These are phyloP conservation scores for Nakaseomyces bracarensis DNA, from an alignment of 1,139 yeast genomes.

Conservation along the genomic window DNA sequence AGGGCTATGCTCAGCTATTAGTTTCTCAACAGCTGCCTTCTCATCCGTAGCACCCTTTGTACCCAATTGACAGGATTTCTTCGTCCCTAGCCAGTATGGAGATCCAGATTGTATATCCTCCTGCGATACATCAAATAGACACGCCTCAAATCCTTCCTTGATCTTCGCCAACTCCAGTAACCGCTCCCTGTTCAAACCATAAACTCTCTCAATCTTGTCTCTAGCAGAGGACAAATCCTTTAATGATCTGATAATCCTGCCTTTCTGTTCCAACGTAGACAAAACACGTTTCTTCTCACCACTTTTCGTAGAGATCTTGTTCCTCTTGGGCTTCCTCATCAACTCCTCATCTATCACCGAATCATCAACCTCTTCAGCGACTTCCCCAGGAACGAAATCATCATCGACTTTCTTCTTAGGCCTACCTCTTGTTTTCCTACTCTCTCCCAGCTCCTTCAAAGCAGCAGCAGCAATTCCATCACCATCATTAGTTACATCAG, in stretches of 20 bases:
- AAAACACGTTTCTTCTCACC: background rate
- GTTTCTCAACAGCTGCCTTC: constrained; percentile 15
- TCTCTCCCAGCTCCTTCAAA: constrained; percentile 8
- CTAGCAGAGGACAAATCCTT: constrained; percentile 33
- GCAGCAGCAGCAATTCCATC: constrained; percentile 10
- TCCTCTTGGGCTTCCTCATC: constrained; percentile 3
- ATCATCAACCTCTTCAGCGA: constrained; percentile 9
- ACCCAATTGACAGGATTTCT: constrained; percentile 11
- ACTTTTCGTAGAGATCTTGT: constrained; percentile 9
- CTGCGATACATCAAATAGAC: constrained; percentile 30
- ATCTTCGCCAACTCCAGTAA: constrained; percentile 31
- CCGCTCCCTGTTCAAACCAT: constrained; percentile 33
- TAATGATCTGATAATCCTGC: constrained; percentile 23
- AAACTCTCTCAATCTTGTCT: constrained; percentile 34
- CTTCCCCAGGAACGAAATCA: constrained; percentile 7
- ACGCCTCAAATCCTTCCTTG: constrained; percentile 34
- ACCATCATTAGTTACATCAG: background rate
- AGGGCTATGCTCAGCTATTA: constrained; percentile 17
- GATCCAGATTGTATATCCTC: constrained; percentile 17
- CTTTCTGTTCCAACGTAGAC: constrained; percentile 17
- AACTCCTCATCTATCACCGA: background rate
- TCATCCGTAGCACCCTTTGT: background rate
- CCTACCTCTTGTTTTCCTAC: constrained; percentile 6
- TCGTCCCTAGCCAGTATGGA: constrained; percentile 14
- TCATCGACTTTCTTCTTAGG: constrained; percentile 6